Conservation (phyloP, 805 yeast species). For the Kodamaea neixiangensis region DNA sequence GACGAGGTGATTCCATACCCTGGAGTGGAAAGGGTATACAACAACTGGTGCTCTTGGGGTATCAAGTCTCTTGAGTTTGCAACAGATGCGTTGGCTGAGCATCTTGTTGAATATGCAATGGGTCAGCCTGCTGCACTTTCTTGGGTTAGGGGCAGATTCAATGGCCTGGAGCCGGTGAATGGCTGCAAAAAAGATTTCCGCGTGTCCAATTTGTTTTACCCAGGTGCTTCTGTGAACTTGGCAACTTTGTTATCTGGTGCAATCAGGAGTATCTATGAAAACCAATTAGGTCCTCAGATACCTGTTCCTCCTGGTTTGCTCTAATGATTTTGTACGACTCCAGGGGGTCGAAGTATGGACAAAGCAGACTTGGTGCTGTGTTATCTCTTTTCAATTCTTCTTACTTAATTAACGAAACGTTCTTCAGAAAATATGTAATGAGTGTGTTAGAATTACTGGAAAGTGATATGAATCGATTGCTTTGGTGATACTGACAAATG, state of each 20-base stretch:
- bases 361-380: too few species aligned
- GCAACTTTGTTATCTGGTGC: not conserved
- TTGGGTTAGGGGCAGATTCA: constrained; percentile 21
- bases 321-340: not conserved
- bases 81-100: constrained; percentile 26
- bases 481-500: too few species aligned
- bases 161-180: constrained; percentile 14
- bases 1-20: constrained; percentile 15
- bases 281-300: not conserved
- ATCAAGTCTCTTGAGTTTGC: constrained; percentile 28
- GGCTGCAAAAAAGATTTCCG: constrained; percentile 40
- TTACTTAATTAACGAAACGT: too few species aligned
- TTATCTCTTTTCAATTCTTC: too few species aligned
- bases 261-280: not conserved
- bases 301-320: not conserved
- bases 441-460: too few species aligned
- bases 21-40: constrained; percentile 18
- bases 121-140: constrained; percentile 18
- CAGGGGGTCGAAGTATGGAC: not conserved
- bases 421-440: too few species aligned
- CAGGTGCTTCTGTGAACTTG: constrained; percentile 26
- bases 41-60: constrained; percentile 30
- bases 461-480: too few species aligned
- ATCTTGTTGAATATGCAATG: constrained; percentile 17
- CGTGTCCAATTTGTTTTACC: constrained; percentile 46